Evolutionary conservation across 1,284 basidiomycete species (phyloP).

Genomic region (Ceratobasidium theobromae): DNA sequence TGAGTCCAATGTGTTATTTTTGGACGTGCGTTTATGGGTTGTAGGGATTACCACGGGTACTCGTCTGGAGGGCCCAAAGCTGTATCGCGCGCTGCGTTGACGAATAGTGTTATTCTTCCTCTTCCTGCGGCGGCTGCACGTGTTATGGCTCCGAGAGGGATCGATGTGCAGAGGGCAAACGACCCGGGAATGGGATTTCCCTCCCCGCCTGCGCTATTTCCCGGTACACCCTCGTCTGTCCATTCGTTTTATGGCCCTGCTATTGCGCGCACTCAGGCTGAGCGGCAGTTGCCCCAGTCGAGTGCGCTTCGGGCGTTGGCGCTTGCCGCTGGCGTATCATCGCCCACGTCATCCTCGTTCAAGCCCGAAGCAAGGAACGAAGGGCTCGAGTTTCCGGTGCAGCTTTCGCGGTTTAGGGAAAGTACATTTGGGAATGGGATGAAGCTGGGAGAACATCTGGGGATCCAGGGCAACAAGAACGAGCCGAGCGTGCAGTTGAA

Average conservation of each 20-base stretch:
- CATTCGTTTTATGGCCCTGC: constrained; percentile 10
- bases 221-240: constrained; percentile 2
- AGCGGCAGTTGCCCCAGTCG: background rate
- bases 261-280: background rate
- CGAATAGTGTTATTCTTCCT: background rate
- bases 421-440: constrained; percentile 20
- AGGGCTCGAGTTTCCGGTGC: background rate
- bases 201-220: background rate
- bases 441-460: constrained; percentile 18
- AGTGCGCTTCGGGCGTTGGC: constrained; percentile 22
- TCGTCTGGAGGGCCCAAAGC: background rate
- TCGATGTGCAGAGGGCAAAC: constrained; percentile 14
- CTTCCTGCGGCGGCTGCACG: background rate
- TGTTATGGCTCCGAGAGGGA: background rate
- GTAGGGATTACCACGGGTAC: constrained; percentile 7
- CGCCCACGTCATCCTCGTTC: background rate
- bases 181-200: background rate
- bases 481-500: background rate
- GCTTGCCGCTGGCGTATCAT: constrained; percentile 1
- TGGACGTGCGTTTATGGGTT: background rate
- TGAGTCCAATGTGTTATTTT: background rate
- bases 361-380: background rate
- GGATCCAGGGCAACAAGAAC: background rate
- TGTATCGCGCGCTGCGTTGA: constrained; percentile 1
- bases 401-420: background rate